Evolutionary conservation across 2,329 filamentous ascomycete species (phyloP), one percentile per base, ranked within the genome.

Genomic region (Zymoseptoria tritici): DNA sequence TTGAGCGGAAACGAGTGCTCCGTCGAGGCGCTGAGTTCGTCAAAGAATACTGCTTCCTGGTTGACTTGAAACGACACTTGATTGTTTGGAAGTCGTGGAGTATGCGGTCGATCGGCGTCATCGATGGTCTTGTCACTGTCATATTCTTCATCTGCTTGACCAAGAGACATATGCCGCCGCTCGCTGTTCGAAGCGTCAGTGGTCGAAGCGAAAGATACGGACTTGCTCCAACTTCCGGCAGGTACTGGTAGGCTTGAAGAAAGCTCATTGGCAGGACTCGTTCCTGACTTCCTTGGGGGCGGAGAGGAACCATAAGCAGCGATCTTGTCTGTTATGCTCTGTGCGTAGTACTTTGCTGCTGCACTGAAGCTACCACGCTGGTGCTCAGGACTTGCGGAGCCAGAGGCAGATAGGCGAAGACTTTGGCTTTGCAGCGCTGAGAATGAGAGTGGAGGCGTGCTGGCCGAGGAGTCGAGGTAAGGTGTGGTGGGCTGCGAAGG

Each of bases 11-110:
- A 71, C 11, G 80, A 75, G 19, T 75, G 71, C 57, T 75, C 75
- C 2, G 77, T 71, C 56, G 75, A 72, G 11, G 76, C 77, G 11
- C 60, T 49, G 16, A 57, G 31, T 60, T 83, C 79, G 42, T 80
- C 77, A 58, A 83, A 80, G 64, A 87, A 87, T 42, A 77, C 75
- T 58, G 78, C 76, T 62, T 81, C 79, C 55, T 85, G 84, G 64
- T 82, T 83, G 24, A 84, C 73, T n/a, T 74, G 78, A 20, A 82
- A 73, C 57, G 77, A 79, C 58, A 84, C 75, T 3, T 60, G 61
- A 13, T 62, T 59, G 69, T 72, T 59, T 54, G 57, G 67, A 62
- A 62, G 74, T 72, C 60, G 64, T 61, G 66, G 67, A 11, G 61
- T 75, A 26, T 70, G 65, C n/a, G 68, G 65, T 36, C 70, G 60